phyloP scores from a whole-genome alignment of 306 rosid genomes.

The Acmispon strigosus region DNA sequence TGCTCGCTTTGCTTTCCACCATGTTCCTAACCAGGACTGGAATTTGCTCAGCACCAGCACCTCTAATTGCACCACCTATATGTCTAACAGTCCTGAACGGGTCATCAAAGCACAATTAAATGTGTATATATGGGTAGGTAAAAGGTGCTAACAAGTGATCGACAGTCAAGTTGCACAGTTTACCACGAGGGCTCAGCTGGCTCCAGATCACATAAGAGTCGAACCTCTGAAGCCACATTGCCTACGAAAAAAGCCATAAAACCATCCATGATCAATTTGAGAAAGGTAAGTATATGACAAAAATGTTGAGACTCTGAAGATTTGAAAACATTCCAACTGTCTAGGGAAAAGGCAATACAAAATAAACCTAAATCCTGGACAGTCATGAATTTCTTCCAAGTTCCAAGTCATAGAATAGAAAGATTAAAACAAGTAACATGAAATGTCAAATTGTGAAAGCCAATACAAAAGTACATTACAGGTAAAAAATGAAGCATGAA shows the following conservation, averaged over 20 bases:
- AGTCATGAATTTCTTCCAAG: background rate
- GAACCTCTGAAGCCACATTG: constrained; percentile 69
- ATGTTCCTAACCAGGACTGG: constrained; percentile 80
- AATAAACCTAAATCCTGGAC: background rate
- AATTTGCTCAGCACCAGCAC: constrained; percentile 95
- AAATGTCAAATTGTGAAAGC: background rate
- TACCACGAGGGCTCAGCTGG: constrained; percentile 84
- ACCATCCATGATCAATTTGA: constrained; percentile 2
- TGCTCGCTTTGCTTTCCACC: constrained; percentile 89
- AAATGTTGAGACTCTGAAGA: background rate
- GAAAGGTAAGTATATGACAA: background rate
- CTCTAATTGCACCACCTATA: constrained; percentile 91
- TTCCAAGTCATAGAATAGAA: constrained; percentile 6
- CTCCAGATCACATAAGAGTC: constrained; percentile 82
- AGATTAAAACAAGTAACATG: background rate
- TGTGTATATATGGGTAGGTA: background rate
- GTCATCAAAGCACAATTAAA: background rate
- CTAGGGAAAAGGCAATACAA: background rate
- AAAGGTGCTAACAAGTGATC: background rate
- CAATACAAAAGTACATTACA: background rate
- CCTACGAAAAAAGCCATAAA: constrained; percentile 37
- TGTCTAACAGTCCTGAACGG: constrained; percentile 71
- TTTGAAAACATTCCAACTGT: background rate
- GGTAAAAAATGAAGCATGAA: background rate
- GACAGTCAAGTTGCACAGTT: background rate